phyloP scores from a whole-genome alignment of 2,329 filamentous ascomycete genomes.

The Xylariaceae sp. region DNA sequence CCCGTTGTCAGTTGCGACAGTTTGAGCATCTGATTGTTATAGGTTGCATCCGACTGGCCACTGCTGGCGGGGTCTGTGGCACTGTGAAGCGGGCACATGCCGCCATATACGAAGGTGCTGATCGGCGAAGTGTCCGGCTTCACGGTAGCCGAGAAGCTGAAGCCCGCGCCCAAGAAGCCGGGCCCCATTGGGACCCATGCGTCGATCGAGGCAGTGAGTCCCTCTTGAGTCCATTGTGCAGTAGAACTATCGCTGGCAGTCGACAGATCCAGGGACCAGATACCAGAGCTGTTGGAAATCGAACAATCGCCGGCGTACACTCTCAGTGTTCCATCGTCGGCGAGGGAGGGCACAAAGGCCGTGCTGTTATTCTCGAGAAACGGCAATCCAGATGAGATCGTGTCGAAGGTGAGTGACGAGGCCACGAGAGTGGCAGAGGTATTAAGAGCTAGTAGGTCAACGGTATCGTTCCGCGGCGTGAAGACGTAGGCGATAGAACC shows the following conservation, averaged over 20 bases:
- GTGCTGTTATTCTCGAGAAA: constrained; percentile 53
- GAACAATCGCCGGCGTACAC: constrained; percentile 72
- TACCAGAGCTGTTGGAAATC: constrained; percentile 42
- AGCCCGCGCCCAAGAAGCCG: constrained; percentile 48
- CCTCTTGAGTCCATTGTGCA: constrained; percentile 39
- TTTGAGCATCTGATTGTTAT: constrained; percentile 73
- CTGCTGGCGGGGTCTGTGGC: constrained; percentile 45
- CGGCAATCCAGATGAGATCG: constrained; percentile 53
- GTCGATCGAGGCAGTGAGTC: constrained; percentile 21
- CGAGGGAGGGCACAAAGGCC: constrained; percentile 63
- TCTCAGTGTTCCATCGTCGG: constrained; percentile 62
- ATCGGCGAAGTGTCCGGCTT: constrained; percentile 49
- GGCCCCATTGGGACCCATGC: constrained; percentile 36
- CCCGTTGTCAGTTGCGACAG: constrained; percentile 45
- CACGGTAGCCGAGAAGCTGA: constrained; percentile 63
- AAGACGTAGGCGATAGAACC: constrained; percentile 65
- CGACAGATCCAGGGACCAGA: constrained; percentile 64
- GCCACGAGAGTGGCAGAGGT: constrained; percentile 53
- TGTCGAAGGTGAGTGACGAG: constrained; percentile 40
- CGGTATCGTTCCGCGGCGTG: constrained; percentile 43
- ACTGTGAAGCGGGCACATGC: constrained; percentile 69
- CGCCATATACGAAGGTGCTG: constrained; percentile 72
- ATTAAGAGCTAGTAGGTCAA: constrained; percentile 60
- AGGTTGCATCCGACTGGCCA: constrained; percentile 61
- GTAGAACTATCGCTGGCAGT: constrained; percentile 33